Percentiles rank a stretch among this genome's conserved stretches.
These are phyloP conservation scores for Simmondsia chinensis DNA, from an alignment of 148 eudicot genomes.

Conservation along the genomic window DNA sequence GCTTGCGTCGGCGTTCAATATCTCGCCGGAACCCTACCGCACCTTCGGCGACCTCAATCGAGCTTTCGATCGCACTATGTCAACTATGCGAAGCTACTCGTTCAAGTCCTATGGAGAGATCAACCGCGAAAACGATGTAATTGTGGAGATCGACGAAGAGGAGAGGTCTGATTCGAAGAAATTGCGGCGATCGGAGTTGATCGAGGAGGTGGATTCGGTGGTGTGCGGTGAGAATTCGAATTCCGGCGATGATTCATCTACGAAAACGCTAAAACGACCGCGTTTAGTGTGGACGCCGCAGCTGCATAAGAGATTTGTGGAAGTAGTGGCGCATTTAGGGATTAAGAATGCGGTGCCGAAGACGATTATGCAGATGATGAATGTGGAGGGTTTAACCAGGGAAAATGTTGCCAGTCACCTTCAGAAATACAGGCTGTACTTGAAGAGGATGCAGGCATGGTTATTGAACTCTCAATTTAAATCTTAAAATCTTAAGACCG, in stretches of 20 bases:
- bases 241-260: slow-evolving; percentile 9
- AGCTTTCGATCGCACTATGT: slow-evolving; percentile 11
- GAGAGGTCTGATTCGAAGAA: slow-evolving; percentile 9
- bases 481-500: too few relatives aligned
- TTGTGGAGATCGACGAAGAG: not conserved
- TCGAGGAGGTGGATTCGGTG: slow-evolving; percentile 14
- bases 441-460: slow-evolving; percentile 91
- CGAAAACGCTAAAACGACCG: slow-evolving; percentile 41
- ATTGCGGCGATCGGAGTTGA: slow-evolving; percentile 4
- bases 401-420: slow-evolving; percentile 94
- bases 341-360: slow-evolving; percentile 87
- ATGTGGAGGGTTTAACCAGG: slow-evolving; percentile 80
- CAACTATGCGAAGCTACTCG: slow-evolving; percentile 3
- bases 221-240: slow-evolving; percentile 9
- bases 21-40: slow-evolving; percentile 16
- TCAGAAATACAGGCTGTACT: slow-evolving; percentile 82
- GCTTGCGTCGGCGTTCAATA: slow-evolving; percentile 17
- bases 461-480: too few relatives aligned
- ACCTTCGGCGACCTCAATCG: slow-evolving; percentile 13
- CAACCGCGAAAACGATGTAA: not conserved
- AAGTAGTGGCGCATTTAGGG: slow-evolving; percentile 75
- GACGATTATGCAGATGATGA: slow-evolving; percentile 97
- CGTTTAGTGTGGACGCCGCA: slow-evolving; percentile 95
- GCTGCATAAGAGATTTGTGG: slow-evolving; percentile 85
- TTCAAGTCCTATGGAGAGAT: not conserved